Percentiles rank a stretch among this genome's conserved stretches.
Conservation (phyloP, 2,329 filamentous ascomycete species). For the Trichophaea hybrida region DNA sequence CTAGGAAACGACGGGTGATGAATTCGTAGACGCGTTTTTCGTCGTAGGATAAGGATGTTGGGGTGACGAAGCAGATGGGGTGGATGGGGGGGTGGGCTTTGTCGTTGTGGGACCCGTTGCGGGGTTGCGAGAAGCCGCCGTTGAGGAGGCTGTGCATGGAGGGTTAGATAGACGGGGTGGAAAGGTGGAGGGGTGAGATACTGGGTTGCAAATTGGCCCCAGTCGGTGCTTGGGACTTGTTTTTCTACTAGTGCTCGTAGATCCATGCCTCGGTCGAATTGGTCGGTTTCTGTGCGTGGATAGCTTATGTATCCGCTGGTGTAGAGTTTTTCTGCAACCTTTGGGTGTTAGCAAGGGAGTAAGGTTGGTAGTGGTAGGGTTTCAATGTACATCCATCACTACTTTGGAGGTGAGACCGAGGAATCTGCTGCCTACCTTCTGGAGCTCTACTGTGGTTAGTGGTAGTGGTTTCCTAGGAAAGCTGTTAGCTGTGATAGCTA, state of each 20-base stretch:
- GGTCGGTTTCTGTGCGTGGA: slow-evolving; percentile 90
- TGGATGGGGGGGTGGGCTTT: slow-evolving; percentile 97
- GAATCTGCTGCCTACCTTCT: slow-evolving; percentile 84
- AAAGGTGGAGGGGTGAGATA: neutral
- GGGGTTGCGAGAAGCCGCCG: slow-evolving; percentile 66
- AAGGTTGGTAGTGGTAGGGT: neutral
- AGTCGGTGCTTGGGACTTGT: slow-evolving; percentile 44
- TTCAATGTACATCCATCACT: slow-evolving; percentile 55
- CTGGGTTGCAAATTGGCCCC: slow-evolving; percentile 10
- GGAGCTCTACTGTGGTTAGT: slow-evolving; percentile 86
- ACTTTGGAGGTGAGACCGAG: slow-evolving; percentile 80
- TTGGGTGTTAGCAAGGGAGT: slow-evolving; percentile 23
- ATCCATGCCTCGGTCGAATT: slow-evolving; percentile 83
- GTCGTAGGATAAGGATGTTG: slow-evolving; percentile 45
- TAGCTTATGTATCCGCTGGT: slow-evolving; percentile 95
- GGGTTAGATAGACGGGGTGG: neutral
- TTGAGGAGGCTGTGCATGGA: slow-evolving; percentile 42
- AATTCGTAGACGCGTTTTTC: slow-evolving; percentile 83
- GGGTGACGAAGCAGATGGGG: slow-evolving; percentile 69
- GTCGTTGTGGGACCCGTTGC: slow-evolving; percentile 77
- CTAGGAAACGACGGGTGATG: slow-evolving; percentile 77
- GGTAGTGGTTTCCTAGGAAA: slow-evolving; percentile 55
- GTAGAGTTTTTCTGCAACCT: slow-evolving; percentile 67
- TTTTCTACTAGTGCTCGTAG: slow-evolving; percentile 66
- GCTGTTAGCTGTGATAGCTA: neutral